Base-by-base conservation (phyloP, 768 basidiomycete species). In the Lentinula boryana region DNA sequence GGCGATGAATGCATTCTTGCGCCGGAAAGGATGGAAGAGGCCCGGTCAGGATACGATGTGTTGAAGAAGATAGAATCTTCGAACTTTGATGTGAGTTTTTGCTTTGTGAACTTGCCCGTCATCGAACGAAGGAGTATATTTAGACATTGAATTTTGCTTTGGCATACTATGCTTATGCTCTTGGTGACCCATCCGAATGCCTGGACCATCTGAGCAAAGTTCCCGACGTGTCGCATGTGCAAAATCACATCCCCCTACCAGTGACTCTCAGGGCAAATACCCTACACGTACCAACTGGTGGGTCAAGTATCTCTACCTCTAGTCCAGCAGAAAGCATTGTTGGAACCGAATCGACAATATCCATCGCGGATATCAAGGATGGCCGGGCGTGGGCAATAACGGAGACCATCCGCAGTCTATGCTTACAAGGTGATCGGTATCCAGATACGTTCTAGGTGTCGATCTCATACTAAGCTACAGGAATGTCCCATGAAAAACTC, bases 121-220 rank as follows among this genome's bases (percentile, higher is more conserved):
- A 33, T 41, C 58, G 40, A 54, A 41, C 41, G 40, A 56, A 63
- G 57, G 58, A 58, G 0, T 13, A 43, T 65, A 41, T 64, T 61
- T 44, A 52, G 91, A 85, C 86, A 10, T 76, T 90, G 15, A 76
- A 81, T 63, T 78, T 91, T 60, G 80, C 84, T 0, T 75, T 91
- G 53, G 91, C 91, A 2, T 93, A 92, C 71, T 89, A 89, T 67
- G 85, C 87, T 3, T 93, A 91, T 71, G 91, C 93, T 0, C 71
- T 93, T 6, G 84, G 86, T 31, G 77, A 81, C 27, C 86, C 86
- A 16, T 71, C 76, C 2, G 81, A 84, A 60, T 93, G 90, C 61
- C 73, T 95, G 13, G 65, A 74, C 2, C 77, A 88, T 65, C 76
- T 92, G 2, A 68, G 70, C 21, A 76, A 80, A 65, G 80, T 89